Conservation (phyloP, 225 moss, liverwort and hornwort genomes). For the Sphagnum tenellum region DNA sequence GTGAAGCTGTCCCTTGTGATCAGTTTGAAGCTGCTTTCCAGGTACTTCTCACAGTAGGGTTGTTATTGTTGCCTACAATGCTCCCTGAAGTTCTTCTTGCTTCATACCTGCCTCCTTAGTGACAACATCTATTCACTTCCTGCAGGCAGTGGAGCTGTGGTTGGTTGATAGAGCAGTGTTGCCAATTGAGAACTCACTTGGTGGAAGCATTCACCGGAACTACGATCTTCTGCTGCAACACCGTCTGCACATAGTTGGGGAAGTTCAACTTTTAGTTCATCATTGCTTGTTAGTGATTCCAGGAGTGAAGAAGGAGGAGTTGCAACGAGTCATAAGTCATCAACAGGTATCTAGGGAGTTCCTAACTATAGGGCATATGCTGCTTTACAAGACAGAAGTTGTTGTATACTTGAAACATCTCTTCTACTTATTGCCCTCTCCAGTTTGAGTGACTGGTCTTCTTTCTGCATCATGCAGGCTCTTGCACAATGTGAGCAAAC, state of each 20-base stretch:
- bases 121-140: too few relatives aligned
- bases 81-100: too few relatives aligned
- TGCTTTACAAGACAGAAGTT: too few relatives aligned
- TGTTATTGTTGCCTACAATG: too few relatives aligned
- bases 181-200: slow-evolving; percentile 47
- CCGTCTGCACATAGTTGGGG: slow-evolving; percentile 50
- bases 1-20: slow-evolving; percentile 53
- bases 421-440: too few relatives aligned
- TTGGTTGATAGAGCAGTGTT: slow-evolving; percentile 48
- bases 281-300: slow-evolving; percentile 46
- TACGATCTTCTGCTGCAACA: slow-evolving; percentile 51
- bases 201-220: slow-evolving; percentile 50
- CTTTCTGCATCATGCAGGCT: slow-evolving; percentile 18
- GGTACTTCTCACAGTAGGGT: neutral
- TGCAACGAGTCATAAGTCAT: slow-evolving; percentile 43
- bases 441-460: neutral
- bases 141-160: slow-evolving; percentile 52
- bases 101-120: too few relatives aligned
- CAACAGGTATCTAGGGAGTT: slow-evolving; percentile 1
- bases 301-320: slow-evolving; percentile 30
- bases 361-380: too few relatives aligned
- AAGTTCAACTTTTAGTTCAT: slow-evolving; percentile 50
- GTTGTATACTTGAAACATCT: too few relatives aligned
- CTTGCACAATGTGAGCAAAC: slow-evolving; percentile 47
- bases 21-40: slow-evolving; percentile 50